These are phyloP conservation scores for Ampelomyces quisqualis DNA, from an alignment of 2,329 filamentous ascomycete genomes.

Conservation along the genomic window DNA sequence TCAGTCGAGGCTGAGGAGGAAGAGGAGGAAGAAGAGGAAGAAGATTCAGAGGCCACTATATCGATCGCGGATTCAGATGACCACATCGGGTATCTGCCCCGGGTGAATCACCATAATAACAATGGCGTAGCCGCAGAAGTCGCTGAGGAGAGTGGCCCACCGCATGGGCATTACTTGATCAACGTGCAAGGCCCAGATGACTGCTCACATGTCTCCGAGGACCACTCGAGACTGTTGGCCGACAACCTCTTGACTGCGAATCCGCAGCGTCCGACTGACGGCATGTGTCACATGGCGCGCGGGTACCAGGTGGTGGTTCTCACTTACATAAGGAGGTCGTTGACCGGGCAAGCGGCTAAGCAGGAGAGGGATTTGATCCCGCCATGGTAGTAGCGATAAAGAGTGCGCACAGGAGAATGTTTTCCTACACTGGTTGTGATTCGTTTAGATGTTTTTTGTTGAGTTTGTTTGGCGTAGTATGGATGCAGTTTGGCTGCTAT, in stretches of 20 bases:
- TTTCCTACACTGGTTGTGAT: not conserved
- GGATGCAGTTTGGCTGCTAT: not conserved
- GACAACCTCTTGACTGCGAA: constrained; percentile 7
- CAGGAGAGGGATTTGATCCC: constrained; percentile 5
- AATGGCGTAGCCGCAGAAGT: not conserved
- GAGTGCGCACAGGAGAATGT: not conserved
- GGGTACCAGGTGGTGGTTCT: constrained; percentile 8
- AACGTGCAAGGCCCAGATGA: constrained; percentile 1
- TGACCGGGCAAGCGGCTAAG: constrained; percentile 1
- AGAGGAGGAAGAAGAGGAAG: no score
- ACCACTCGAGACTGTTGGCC: not conserved
- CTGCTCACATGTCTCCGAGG: constrained; percentile 1
- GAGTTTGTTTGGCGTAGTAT: not conserved
- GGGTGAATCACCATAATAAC: not conserved
- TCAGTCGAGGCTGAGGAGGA: no score
- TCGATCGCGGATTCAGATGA: no score
- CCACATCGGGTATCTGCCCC: no score
- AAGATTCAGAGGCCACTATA: no score
- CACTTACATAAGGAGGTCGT: constrained; percentile 7
- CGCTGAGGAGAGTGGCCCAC: not conserved
- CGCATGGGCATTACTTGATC: not conserved
- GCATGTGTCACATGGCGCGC: not conserved
- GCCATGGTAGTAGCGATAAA: not conserved
- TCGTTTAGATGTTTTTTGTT: not conserved
- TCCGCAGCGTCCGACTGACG: constrained; percentile 1